Base-by-base conservation (phyloP, 805 yeast species). In the Cyberlindnera galapagoensis region DNA sequence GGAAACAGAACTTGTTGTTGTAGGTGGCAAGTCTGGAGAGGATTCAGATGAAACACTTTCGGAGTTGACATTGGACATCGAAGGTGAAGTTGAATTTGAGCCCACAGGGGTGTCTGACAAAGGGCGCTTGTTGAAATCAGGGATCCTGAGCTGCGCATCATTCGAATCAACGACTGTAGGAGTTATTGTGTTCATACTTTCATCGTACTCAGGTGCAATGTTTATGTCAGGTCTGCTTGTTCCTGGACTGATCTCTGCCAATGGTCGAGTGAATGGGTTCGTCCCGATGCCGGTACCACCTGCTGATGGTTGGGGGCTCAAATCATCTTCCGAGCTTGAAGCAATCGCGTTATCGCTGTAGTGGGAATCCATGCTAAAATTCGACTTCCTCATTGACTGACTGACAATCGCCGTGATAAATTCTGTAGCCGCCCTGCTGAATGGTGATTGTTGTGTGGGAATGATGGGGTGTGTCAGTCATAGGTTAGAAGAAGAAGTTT, bases 81-180 rank as follows among this genome's bases (percentile, higher is more conserved):
- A 47, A 0, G 87, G 87, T 1, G 84, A 76, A 1, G 72, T 59
- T 49, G 67, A 60, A 3, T 65, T 62, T 19, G 81, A 74, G 9
- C 69, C 69, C 1, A 77, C 67, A 0, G 92, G 92, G 0, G 92
- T 81, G 48, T 81, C 92, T 26, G 80, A 76, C 33, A 76, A 59
- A 0, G 92, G 92, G 28, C 87, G 62, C 53, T 73, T 76, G 49
- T 80, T 76, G 57, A 81, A 81, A 35, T 63, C 75, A 0, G 83
- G 43, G 24, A 24, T 24, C 13, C 33, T 24, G 15, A 33, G 33
- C 18, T 29, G 21, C 2, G 21, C 19, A 18, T 5, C 16, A 10
- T 17, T 26, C 17, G 13, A n/a, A n/a, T n/a, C n/a, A n/a, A n/a
- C n/a, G n/a, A n/a, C n/a, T n/a, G n/a, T n/a, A n/a, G n/a, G 8